These are phyloP conservation scores for Colletotrichum plurivorum DNA, from an alignment of 2,329 filamentous ascomycete genomes.

Conservation along the genomic window DNA sequence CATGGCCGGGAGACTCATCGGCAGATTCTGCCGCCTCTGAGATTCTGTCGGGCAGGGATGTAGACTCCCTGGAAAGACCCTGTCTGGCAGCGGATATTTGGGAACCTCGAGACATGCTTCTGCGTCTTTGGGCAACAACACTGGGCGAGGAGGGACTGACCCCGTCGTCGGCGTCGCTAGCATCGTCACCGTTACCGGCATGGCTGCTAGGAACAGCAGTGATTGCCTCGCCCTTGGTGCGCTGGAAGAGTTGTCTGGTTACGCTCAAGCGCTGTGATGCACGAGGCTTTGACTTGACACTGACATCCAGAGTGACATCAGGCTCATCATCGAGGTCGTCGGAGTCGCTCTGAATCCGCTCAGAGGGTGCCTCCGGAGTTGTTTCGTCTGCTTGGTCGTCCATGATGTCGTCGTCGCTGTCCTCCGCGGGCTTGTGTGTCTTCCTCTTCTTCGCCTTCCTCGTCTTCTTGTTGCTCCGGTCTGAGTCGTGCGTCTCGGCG, in stretches of 20 bases:
- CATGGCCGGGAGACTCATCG: background rate
- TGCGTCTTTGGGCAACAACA: slow-evolving; percentile 29
- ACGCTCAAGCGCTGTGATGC: slow-evolving; percentile 24
- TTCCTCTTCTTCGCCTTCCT: slow-evolving; percentile 27
- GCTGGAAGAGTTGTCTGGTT: slow-evolving; percentile 25
- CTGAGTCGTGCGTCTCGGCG: background rate
- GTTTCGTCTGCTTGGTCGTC: slow-evolving; percentile 2
- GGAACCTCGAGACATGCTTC: slow-evolving; percentile 39
- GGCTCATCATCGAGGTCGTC: background rate
- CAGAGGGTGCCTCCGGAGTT: slow-evolving; percentile 16
- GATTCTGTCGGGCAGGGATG: slow-evolving; percentile 3
- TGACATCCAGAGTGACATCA: slow-evolving; percentile 10
- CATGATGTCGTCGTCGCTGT: slow-evolving; percentile 18
- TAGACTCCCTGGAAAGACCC: slow-evolving; percentile 16
- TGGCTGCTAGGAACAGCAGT: slow-evolving; percentile 10
- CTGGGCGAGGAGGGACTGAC: slow-evolving; percentile 18
- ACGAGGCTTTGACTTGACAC: slow-evolving; percentile 20
- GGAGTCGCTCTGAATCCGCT: background rate
- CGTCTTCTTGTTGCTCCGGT: background rate
- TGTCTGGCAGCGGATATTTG: slow-evolving; percentile 34
- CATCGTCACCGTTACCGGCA: background rate
- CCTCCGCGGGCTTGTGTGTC: slow-evolving; percentile 14
- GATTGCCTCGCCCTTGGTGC: slow-evolving; percentile 4
- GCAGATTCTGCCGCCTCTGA: slow-evolving; percentile 21
- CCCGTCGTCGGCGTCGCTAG: background rate